Conservation (phyloP, 1,139 yeast genomes). For the Protomyces pachydermus region DNA sequence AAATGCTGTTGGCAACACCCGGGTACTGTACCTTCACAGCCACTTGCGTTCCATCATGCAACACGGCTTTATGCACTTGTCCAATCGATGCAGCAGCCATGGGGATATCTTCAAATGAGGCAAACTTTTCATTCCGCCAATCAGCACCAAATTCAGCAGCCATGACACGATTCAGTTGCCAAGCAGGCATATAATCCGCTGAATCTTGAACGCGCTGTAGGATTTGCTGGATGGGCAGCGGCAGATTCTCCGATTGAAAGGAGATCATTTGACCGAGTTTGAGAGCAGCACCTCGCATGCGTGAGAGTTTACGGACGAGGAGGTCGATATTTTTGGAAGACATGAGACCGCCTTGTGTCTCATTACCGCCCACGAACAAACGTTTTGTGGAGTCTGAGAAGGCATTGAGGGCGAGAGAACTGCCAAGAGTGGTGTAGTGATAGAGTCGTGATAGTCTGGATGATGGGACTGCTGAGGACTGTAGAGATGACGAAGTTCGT, state of each 20-base stretch:
- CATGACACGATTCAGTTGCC: constrained; percentile 78
- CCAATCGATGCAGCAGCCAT: constrained; percentile 98
- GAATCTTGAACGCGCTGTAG: constrained; percentile 81
- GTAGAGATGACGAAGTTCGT: neutral
- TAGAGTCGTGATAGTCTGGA: constrained; percentile 78
- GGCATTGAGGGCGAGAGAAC: constrained; percentile 83
- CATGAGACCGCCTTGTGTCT: constrained; percentile 55
- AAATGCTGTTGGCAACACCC: constrained; percentile 91
- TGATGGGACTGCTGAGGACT: constrained; percentile 52
- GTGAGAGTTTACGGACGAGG: constrained; percentile 77
- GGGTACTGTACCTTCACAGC: constrained; percentile 98
- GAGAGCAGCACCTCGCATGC: constrained; percentile 98
- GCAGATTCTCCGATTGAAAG: constrained; percentile 72
- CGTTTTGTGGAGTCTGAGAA: constrained; percentile 72
- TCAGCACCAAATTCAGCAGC: constrained; percentile 63
- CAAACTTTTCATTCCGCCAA: constrained; percentile 64
- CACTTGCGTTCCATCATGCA: constrained; percentile 53
- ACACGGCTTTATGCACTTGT: constrained; percentile 83
- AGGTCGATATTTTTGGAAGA: constrained; percentile 81
- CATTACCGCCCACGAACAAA: constrained; percentile 47
- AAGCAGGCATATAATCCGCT: constrained; percentile 95
- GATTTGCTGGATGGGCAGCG: constrained; percentile 76
- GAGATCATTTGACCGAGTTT: constrained; percentile 94
- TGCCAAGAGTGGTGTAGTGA: constrained; percentile 90
- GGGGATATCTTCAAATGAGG: constrained; percentile 78